Evolutionary conservation across 2,329 filamentous ascomycete genomes (phyloP), one percentile per base, ranked within the genome.

Genomic region (Dothiorella sarmentorum): DNA sequence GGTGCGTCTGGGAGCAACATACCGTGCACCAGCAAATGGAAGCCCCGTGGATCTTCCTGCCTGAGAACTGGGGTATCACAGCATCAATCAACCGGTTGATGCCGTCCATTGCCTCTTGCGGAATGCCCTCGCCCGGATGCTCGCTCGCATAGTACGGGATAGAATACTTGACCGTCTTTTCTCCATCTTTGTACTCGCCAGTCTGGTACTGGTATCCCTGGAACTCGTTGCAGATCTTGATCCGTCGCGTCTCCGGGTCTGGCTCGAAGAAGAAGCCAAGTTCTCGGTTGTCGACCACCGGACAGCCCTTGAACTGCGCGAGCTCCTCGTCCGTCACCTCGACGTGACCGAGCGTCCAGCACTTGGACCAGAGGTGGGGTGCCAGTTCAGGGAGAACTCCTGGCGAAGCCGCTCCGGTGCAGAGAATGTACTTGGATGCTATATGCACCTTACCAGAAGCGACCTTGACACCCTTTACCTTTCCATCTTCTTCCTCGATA

Each of bases 41-140:
- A 5, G 58, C 26, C 4, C 56, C 45, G 17, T 43, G 27, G 20
- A 64, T 63, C 15, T 73, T 73, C 3, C 70, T 47, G 2, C 63
- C 64, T 20, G 45, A 62, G 2, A 81, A 66, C 40, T 80, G 78
- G 0, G 79, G 79, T 1, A 81, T 66, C 58, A 75, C 75, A 3
- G 72, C 68, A 24, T 70, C 63, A 0, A 79, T 51, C 49, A 80
- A 76, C 0, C 45, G 56, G 3, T 66, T 56, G 57, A 75, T 63
- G 2, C 69, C 68, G 1, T 60, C 56, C 11, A 66, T 44, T 0
- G 71, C 67, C 52, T 69, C 62, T 18, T 60, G 44, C 2, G 72
- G 70, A 7, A 75, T 62, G 3, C 61, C 60, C 1, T 59, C 57
- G 20, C 47, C 57, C 2, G 57, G 57, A 38, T 59, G 57, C 38